Percentiles rank a stretch among this genome's conserved stretches.
phyloP scores from a whole-genome alignment of 805 yeast genomes.

The Saccharomycopsis fibuligera region DNA sequence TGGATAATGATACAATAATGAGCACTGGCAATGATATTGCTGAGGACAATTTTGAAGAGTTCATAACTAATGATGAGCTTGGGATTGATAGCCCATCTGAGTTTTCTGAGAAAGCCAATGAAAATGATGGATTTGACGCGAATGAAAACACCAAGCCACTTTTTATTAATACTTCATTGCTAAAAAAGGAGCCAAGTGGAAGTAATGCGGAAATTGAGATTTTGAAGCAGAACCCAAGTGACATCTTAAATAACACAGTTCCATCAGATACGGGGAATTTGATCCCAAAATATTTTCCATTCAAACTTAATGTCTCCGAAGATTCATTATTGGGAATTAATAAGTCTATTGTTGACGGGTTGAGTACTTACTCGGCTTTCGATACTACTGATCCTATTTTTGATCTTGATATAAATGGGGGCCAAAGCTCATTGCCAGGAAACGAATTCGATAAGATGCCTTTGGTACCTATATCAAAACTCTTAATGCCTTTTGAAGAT shows the following conservation, averaged over 20 bases:
- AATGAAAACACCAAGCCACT: not conserved
- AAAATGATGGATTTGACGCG: not conserved
- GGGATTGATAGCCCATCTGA: constrained; percentile 8
- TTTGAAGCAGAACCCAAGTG: not conserved
- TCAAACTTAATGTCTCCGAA: constrained; percentile 39
- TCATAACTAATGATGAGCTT: constrained; percentile 12
- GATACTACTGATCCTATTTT: not conserved
- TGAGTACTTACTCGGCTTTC: constrained; percentile 41
- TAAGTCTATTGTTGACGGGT: constrained; percentile 39
- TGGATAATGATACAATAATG: constrained; percentile 15
- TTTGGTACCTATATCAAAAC: constrained; percentile 56
- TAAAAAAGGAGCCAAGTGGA: not conserved
- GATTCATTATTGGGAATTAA: constrained; percentile 40
- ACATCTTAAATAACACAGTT: not conserved
- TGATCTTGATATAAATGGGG: no score
- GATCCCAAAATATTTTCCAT: constrained; percentile 28
- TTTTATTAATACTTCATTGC: not conserved
- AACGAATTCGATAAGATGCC: constrained; percentile 28
- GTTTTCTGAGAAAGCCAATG: not conserved
- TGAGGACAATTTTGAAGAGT: constrained; percentile 14
- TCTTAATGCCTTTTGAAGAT: constrained; percentile 57
- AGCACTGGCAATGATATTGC: constrained; percentile 5
- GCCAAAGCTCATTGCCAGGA: no score
- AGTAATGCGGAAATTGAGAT: not conserved
- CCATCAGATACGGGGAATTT: constrained; percentile 1